Conservation (phyloP, 805 yeast genomes). For the Torulaspora delbrueckii region DNA sequence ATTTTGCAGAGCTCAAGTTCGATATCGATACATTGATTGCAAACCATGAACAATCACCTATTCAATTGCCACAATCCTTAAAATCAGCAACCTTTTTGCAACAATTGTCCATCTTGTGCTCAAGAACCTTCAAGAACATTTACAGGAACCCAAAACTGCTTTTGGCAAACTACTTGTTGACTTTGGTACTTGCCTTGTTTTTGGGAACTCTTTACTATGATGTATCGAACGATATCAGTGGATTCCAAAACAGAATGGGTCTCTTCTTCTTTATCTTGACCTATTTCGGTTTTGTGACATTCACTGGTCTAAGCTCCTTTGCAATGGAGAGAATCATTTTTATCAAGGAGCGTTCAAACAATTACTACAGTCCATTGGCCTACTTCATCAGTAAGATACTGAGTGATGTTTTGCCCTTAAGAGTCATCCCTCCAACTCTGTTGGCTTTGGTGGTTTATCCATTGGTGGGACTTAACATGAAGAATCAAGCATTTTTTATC, state of each 20-base stretch:
- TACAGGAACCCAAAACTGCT: slow-evolving; percentile 90
- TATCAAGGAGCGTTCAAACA: slow-evolving; percentile 89
- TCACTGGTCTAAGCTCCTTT: slow-evolving; percentile 87
- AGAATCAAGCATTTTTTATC: slow-evolving; percentile 65
- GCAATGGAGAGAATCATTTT: slow-evolving; percentile 84
- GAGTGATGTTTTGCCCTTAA: slow-evolving; percentile 87
- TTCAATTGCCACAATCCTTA: slow-evolving; percentile 14
- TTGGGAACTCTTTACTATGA: slow-evolving; percentile 83
- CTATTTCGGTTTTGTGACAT: slow-evolving; percentile 87
- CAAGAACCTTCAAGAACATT: slow-evolving; percentile 85
- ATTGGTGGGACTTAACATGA: slow-evolving; percentile 79
- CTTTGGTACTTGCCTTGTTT: slow-evolving; percentile 71
- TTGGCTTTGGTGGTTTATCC: slow-evolving; percentile 82
- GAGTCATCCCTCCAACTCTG: slow-evolving; percentile 88
- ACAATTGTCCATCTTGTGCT: slow-evolving; percentile 71
- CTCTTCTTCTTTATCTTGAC: slow-evolving; percentile 87
- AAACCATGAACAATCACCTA: slow-evolving; percentile 14
- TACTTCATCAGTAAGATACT: slow-evolving; percentile 80
- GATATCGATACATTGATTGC: slow-evolving; percentile 31
- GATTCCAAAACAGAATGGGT: slow-evolving; percentile 94
- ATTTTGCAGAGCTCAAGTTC: slow-evolving; percentile 28
- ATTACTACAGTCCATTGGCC: slow-evolving; percentile 83
- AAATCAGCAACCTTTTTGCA: slow-evolving; percentile 50
- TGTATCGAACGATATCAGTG: slow-evolving; percentile 83
- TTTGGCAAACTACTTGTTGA: slow-evolving; percentile 74